These are phyloP conservation scores for Austroboletus novae-zelandiae DNA, from an alignment of 1,284 basidiomycete species.

Conservation along the genomic window DNA sequence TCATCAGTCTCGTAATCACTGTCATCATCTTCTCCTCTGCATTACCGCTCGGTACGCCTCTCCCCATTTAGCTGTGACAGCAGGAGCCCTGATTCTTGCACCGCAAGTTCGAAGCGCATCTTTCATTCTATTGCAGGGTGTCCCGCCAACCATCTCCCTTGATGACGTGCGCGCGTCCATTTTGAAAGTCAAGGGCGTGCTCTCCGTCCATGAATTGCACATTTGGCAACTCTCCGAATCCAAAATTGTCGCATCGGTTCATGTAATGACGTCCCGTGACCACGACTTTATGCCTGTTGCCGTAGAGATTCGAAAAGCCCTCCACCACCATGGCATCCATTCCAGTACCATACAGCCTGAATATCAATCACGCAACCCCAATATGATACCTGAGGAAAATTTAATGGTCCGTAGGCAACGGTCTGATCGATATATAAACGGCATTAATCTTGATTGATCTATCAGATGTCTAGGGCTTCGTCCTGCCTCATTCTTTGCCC, in stretches of 20 bases:
- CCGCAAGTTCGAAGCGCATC: slow-evolving; percentile 84
- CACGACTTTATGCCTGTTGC: slow-evolving; percentile 93
- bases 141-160: slow-evolving; percentile 86
- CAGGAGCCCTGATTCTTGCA: slow-evolving; percentile 11
- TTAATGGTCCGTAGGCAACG: slow-evolving; percentile 36
- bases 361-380: slow-evolving; percentile 43
- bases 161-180: slow-evolving; percentile 85
- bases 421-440: too few relatives aligned
- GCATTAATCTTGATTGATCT: too few relatives aligned
- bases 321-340: slow-evolving; percentile 94
- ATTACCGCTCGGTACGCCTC: slow-evolving; percentile 77
- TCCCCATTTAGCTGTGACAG: slow-evolving; percentile 7
- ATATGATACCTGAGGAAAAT: slow-evolving; percentile 41
- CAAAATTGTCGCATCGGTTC: slow-evolving; percentile 94
- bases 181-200: slow-evolving; percentile 79
- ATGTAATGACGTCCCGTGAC: slow-evolving; percentile 81
- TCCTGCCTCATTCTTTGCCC: slow-evolving; percentile 56
- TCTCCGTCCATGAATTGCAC: slow-evolving; percentile 93
- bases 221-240: slow-evolving; percentile 92
- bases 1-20: slow-evolving; percentile 94
- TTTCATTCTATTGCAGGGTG: slow-evolving; percentile 96
- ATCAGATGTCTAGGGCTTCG: slow-evolving; percentile 36
- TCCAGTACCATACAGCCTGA: slow-evolving; percentile 89
- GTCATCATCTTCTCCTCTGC: slow-evolving; percentile 97
- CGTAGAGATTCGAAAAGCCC: slow-evolving; percentile 73